These are phyloP conservation scores for Penicillium vulpinum DNA, from an alignment of 2,329 filamentous ascomycete genomes.

Conservation along the genomic window DNA sequence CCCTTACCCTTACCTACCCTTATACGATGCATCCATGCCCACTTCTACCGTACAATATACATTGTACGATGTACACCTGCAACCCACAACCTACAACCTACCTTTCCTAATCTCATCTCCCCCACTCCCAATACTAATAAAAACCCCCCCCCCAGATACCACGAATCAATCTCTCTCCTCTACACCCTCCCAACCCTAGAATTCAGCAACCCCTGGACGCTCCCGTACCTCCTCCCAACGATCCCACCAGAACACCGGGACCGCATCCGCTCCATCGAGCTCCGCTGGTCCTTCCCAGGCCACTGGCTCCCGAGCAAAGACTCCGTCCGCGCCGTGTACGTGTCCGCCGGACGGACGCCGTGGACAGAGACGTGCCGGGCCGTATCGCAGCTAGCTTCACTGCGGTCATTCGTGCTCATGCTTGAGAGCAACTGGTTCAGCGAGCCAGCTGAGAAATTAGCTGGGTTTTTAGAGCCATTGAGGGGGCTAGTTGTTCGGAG, in stretches of 20 bases:
- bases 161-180: constrained; percentile 37
- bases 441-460: constrained; percentile 38
- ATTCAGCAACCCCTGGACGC: constrained; percentile 44
- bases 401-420: constrained; percentile 35
- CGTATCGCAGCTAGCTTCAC: constrained; percentile 23
- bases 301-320: constrained; percentile 45
- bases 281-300: constrained; percentile 43
- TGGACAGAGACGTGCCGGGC: constrained; percentile 40
- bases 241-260: constrained; percentile 32
- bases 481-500: constrained; percentile 24
- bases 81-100: neutral
- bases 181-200: constrained; percentile 40
- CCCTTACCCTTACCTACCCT: too few relatives aligned
- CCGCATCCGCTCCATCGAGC: constrained; percentile 35
- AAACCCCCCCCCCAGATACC: constrained; percentile 27
- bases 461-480: constrained; percentile 39
- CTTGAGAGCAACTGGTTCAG: constrained; percentile 40
- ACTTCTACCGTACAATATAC: neutral
- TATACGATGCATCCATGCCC: neutral
- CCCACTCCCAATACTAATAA: neutral
- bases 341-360: constrained; percentile 38
- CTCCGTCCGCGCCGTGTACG: constrained; percentile 40
- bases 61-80: neutral
- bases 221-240: constrained; percentile 40
- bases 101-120: neutral